These are phyloP conservation scores for Simplicillium sp. DNA, from an alignment of 2,329 filamentous ascomycete genomes.

Conservation along the genomic window DNA sequence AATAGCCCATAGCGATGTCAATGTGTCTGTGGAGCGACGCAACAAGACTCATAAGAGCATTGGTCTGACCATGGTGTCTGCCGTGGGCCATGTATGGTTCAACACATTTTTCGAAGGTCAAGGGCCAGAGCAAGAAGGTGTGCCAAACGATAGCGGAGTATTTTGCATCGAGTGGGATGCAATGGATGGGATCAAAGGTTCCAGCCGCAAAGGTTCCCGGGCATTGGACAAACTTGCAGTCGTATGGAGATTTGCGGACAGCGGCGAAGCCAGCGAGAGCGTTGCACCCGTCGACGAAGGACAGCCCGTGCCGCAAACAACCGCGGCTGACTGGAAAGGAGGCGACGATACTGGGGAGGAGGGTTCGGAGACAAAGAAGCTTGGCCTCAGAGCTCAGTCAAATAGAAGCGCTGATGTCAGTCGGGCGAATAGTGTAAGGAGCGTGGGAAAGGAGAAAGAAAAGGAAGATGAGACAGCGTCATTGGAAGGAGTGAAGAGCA, in stretches of 20 bases:
- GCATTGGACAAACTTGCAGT: constrained; percentile 77
- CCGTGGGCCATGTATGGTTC: constrained; percentile 94
- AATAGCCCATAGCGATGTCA: constrained; percentile 75
- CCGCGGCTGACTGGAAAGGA: background rate
- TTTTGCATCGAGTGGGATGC: constrained; percentile 51
- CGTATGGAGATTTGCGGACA: constrained; percentile 58
- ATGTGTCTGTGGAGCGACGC: constrained; percentile 79
- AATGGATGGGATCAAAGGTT: constrained; percentile 94
- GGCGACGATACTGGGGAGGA: background rate
- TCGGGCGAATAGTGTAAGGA: background rate
- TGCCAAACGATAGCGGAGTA: constrained; percentile 56
- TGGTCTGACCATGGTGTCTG: constrained; percentile 82
- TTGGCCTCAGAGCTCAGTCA: background rate
- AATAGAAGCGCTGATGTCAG: background rate
- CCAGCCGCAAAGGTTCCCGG: constrained; percentile 67
- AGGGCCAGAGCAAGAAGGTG: constrained; percentile 58
- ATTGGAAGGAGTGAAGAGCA: background rate
- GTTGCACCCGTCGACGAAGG: background rate
- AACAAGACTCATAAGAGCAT: constrained; percentile 70
- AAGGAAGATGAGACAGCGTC: background rate
- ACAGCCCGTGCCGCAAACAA: background rate
- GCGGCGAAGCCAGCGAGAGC: background rate
- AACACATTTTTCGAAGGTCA: constrained; percentile 87
- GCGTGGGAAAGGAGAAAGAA: background rate
- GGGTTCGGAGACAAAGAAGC: background rate